Evolutionary conservation across 164 flowering plant species (phyloP).

Genomic region (Kingdonia uniflora): DNA sequence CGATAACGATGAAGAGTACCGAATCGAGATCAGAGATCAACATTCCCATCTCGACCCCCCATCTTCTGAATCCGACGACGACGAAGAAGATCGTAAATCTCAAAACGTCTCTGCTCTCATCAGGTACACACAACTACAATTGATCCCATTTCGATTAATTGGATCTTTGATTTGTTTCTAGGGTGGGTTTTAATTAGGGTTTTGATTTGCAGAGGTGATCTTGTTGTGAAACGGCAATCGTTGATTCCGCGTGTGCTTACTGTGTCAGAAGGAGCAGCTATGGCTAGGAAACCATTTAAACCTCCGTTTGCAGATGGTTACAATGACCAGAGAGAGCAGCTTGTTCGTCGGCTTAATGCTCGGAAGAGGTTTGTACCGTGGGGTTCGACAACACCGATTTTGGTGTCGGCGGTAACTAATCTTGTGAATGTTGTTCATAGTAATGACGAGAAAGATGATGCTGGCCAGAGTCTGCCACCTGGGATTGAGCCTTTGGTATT

Average conservation of each 20-base stretch:
- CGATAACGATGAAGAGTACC: background rate
- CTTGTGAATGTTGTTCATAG: conserved; percentile 16
- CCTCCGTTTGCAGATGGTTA: conserved; percentile 67
- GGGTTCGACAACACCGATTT: conserved; percentile 67
- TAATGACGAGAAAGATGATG: conserved; percentile 26
- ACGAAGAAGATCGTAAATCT: background rate
- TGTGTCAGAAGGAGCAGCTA: conserved; percentile 70
- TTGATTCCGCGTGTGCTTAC: conserved; percentile 80
- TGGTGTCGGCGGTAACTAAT: conserved; percentile 36
- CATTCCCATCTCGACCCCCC: too few relatives aligned
- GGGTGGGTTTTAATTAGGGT: background rate
- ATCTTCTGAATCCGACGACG: too few relatives aligned
- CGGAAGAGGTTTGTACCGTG: conserved; percentile 93
- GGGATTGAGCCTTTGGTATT: conserved; percentile 81
- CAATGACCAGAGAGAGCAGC: conserved; percentile 38
- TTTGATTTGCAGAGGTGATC: conserved; percentile 48
- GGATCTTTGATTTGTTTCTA: too few relatives aligned
- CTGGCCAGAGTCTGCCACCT: conserved; percentile 66
- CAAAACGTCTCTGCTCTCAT: background rate
- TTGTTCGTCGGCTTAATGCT: conserved; percentile 69
- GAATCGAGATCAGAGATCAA: too few relatives aligned
- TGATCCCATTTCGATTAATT: too few relatives aligned
- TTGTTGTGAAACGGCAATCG: conserved; percentile 73
- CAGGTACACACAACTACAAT: too few relatives aligned
- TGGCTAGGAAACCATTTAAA: conserved; percentile 85